Percentiles rank a stretch among this genome's conserved stretches.
These are phyloP conservation scores for Castanea sativa DNA, from an alignment of 306 rosid genomes.

Conservation along the genomic window DNA sequence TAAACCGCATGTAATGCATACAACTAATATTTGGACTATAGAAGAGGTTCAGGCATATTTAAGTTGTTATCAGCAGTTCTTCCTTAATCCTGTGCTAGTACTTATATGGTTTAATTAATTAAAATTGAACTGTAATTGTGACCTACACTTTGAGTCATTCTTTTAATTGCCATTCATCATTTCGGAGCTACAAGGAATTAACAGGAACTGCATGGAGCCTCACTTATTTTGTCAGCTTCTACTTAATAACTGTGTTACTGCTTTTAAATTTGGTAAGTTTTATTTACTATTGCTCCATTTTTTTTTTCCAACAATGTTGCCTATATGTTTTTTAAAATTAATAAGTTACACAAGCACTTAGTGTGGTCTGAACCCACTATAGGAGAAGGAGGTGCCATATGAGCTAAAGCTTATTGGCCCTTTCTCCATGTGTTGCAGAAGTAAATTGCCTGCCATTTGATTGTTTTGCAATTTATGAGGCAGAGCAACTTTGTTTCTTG, in stretches of 20 bases:
- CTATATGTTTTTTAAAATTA: not conserved
- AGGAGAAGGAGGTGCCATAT: not conserved
- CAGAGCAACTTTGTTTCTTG: not conserved
- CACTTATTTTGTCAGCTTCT: conserved; percentile 79
- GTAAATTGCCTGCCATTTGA: not conserved
- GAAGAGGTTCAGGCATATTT: conserved; percentile 14
- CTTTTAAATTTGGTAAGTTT: conserved; percentile 82
- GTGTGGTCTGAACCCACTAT: not conserved
- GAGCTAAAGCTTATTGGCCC: not conserved
- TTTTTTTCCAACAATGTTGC: conserved; percentile 1
- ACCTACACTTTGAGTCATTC: not conserved
- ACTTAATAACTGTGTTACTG: conserved; percentile 75
- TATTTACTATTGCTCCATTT: conserved; percentile 8
- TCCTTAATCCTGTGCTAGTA: not conserved
- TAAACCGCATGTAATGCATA: not conserved
- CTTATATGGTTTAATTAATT: not conserved
- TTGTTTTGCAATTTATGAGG: not conserved
- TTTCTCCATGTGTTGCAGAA: not conserved
- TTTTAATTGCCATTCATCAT: conserved; percentile 30
- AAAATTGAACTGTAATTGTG: conserved; percentile 10
- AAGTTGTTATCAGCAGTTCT: conserved; percentile 20
- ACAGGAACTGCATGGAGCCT: conserved; percentile 78
- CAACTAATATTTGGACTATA: conserved; percentile 11
- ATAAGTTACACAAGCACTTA: not conserved
- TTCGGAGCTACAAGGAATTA: conserved; percentile 82